Percentiles rank a stretch among this genome's conserved stretches.
Conservation (phyloP, 805 yeast genomes). For the Saccharomyces paradoxus region DNA sequence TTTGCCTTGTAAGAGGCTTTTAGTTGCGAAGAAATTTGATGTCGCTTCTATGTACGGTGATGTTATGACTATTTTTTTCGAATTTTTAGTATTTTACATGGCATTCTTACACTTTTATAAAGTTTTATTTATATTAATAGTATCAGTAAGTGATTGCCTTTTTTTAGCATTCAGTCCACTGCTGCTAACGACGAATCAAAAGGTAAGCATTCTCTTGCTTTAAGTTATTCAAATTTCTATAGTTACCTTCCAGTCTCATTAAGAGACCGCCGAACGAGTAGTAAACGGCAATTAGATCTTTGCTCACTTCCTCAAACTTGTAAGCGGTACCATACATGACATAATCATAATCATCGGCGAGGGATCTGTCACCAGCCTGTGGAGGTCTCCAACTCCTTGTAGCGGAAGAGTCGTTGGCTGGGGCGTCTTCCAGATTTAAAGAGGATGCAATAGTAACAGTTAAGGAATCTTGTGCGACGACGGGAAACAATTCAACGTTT, state of each 20-base stretch:
- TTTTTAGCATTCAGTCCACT: not conserved
- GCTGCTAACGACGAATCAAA: slow-evolving; percentile 55
- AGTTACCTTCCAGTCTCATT: slow-evolving; percentile 90
- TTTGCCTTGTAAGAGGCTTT: slow-evolving; percentile 46
- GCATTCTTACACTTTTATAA: not conserved
- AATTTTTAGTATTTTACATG: not conserved
- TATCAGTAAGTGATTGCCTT: not conserved
- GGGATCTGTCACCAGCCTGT: slow-evolving; percentile 68
- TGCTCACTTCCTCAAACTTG: slow-evolving; percentile 78
- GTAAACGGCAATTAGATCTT: slow-evolving; percentile 72
- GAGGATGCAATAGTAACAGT: slow-evolving; percentile 82
- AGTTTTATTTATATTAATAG: not conserved
- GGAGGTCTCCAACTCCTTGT: slow-evolving; percentile 47
- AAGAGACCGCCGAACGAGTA: slow-evolving; percentile 93
- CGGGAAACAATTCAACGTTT: slow-evolving; percentile 88
- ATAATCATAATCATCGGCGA: slow-evolving; percentile 95
- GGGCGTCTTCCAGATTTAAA: slow-evolving; percentile 44
- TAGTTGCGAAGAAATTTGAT: not conserved
- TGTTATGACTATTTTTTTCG: not conserved
- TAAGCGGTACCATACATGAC: slow-evolving; percentile 98
- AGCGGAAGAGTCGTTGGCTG: slow-evolving; percentile 33
- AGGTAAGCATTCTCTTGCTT: slow-evolving; percentile 92
- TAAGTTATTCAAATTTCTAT: slow-evolving; percentile 76
- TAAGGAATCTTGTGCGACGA: slow-evolving; percentile 62
- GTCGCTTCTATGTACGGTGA: not conserved